phyloP scores from a whole-genome alignment of 257 asterid species.

The Thymus mandschuricus region DNA sequence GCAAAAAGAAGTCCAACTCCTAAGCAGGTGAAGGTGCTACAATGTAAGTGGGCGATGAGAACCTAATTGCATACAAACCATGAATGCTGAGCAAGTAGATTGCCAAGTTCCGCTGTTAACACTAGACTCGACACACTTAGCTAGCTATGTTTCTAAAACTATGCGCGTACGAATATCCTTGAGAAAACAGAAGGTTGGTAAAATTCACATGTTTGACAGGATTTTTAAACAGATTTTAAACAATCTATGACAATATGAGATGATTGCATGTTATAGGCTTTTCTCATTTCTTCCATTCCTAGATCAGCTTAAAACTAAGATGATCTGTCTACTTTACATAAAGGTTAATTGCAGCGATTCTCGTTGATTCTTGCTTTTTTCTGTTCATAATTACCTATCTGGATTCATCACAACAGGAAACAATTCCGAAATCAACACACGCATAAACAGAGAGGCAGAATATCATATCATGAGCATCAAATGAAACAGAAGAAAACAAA shows the following conservation, averaged over 20 bases:
- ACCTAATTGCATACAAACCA: not conserved
- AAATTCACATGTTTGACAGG: not conserved
- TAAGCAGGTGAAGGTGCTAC: not conserved
- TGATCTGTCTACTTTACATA: conserved; percentile 4
- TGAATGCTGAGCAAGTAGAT: not conserved
- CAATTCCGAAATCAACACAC: conserved; percentile 12
- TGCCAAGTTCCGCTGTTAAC: not conserved
- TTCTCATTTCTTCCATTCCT: not conserved
- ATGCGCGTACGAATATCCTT: not conserved
- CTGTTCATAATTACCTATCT: not conserved
- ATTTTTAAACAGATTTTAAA: not conserved
- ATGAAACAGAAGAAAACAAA: not conserved
- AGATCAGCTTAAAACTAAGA: not conserved
- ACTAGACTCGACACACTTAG: not conserved
- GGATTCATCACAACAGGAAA: conserved; percentile 1
- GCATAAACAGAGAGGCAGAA: not conserved
- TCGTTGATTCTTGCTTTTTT: not conserved
- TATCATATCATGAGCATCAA: conserved; percentile 1
- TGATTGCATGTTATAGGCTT: not conserved
- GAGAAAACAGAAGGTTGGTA: not conserved
- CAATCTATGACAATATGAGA: not conserved
- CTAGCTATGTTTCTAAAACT: not conserved
- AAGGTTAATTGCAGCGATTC: not conserved
- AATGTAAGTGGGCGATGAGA: not conserved
- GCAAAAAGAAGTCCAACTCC: not conserved